Conservation (phyloP, 1,284 basidiomycete species). For the Ceratorhiza oryzae-sativae region DNA sequence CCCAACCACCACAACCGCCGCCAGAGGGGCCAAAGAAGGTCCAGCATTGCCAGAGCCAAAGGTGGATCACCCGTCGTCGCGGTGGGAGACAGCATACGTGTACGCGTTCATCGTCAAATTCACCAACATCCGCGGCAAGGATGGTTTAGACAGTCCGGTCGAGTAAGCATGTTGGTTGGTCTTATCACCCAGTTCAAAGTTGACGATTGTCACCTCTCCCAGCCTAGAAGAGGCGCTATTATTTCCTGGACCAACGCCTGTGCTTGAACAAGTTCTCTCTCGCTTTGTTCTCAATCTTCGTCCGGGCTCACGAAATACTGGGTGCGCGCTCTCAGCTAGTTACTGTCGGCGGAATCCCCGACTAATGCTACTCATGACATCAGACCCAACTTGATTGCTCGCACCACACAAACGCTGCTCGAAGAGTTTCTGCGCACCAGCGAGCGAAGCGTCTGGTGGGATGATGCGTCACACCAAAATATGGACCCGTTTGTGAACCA, state of each 20-base stretch:
- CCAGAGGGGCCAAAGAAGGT: background rate
- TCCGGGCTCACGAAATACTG: slow-evolving; percentile 83
- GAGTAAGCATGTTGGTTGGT: slow-evolving; percentile 63
- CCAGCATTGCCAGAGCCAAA: background rate
- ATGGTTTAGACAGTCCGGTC: slow-evolving; percentile 76
- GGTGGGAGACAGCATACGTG: slow-evolving; percentile 85
- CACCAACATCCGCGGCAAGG: slow-evolving; percentile 72
- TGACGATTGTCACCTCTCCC: background rate
- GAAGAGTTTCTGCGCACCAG: slow-evolving; percentile 64
- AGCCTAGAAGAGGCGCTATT: slow-evolving; percentile 80
- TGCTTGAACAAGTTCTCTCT: slow-evolving; percentile 71
- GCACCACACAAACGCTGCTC: slow-evolving; percentile 56
- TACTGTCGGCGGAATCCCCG: slow-evolving; percentile 7
- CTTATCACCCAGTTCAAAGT: too few relatives aligned
- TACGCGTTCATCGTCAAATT: slow-evolving; percentile 83
- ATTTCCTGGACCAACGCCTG: slow-evolving; percentile 60
- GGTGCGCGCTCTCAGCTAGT: slow-evolving; percentile 58
- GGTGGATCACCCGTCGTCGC: slow-evolving; percentile 73
- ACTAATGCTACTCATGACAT: slow-evolving; percentile 23
- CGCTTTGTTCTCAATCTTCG: slow-evolving; percentile 79
- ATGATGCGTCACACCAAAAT: slow-evolving; percentile 68
- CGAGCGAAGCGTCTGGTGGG: slow-evolving; percentile 79
- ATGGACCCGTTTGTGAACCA: slow-evolving; percentile 71
- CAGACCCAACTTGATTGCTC: slow-evolving; percentile 39
- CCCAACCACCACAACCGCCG: background rate